Evolutionary conservation across 306 rosid species (phyloP).

Genomic region (Sophora flavescens): DNA sequence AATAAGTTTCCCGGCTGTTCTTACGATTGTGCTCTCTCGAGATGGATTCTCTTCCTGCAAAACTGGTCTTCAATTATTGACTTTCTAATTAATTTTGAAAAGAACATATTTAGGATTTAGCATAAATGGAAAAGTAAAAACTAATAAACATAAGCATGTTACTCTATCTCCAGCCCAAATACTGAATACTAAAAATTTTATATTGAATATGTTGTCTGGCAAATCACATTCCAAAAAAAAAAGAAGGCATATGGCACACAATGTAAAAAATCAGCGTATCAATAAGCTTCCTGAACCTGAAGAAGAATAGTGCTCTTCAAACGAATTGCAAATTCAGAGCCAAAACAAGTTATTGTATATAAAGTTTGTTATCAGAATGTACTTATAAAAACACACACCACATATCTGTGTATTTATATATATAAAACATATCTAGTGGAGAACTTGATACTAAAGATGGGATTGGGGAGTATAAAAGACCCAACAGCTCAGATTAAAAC

Average conservation of each 20-base stretch:
- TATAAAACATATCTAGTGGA: conserved; percentile 8
- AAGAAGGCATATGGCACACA: conserved; percentile 18
- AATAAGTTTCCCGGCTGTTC: conserved; percentile 94
- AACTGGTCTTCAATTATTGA: conserved; percentile 17
- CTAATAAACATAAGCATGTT: conserved; percentile 31
- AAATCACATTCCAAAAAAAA: conserved; percentile 17
- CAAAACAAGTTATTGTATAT: conserved; percentile 12
- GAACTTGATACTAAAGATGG: neutral
- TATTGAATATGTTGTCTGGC: conserved; percentile 20
- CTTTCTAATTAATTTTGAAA: conserved; percentile 21
- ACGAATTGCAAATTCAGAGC: conserved; percentile 4
- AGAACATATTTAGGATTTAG: conserved; percentile 4
- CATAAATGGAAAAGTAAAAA: conserved; percentile 25
- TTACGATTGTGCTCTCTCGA: conserved; percentile 88
- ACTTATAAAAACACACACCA: neutral
- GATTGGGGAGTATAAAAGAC: neutral
- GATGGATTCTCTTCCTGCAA: conserved; percentile 93
- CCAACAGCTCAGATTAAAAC: neutral
- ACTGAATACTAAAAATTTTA: neutral
- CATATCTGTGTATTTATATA: neutral
- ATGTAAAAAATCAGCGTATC: neutral
- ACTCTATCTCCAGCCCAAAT: conserved; percentile 1
- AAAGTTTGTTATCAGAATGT: neutral
- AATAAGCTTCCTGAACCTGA: conserved; percentile 6
- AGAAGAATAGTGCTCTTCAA: conserved; percentile 13